Evolutionary conservation across 2,329 filamentous ascomycete genomes (phyloP).

Genomic region (Trichoderma arundinaceum): DNA sequence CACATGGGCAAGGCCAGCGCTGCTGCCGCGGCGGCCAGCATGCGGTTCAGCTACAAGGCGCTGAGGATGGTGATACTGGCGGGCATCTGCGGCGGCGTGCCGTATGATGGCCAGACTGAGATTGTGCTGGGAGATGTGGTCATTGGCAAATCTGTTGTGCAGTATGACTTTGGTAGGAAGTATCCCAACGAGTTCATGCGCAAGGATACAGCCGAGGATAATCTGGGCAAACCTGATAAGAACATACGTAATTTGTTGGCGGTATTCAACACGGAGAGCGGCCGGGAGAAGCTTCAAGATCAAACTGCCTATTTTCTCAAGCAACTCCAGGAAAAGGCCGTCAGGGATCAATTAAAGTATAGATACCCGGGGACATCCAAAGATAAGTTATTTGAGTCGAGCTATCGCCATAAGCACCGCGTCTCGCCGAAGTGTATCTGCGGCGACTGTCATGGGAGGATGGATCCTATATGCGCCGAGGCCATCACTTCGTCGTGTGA

Average conservation of each 20-base stretch:
- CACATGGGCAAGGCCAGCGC: conserved; percentile 32
- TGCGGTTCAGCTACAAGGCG: conserved; percentile 40
- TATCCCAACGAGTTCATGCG: conserved; percentile 36
- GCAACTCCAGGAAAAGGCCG: conserved; percentile 25
- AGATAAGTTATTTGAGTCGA: conserved; percentile 42
- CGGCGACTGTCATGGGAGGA: conserved; percentile 1
- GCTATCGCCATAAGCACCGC: conserved; percentile 44
- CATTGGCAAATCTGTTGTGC: conserved; percentile 40
- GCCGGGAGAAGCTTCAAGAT: conserved; percentile 9
- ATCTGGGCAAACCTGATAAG: conserved; percentile 36
- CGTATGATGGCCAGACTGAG: conserved; percentile 33
- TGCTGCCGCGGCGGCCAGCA: conserved; percentile 33
- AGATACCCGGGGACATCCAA: conserved; percentile 38
- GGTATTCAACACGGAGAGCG: conserved; percentile 33
- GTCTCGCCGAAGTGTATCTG: conserved; percentile 20
- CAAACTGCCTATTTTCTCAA: conserved; percentile 30
- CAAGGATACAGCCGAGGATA: conserved; percentile 39
- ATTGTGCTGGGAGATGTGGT: conserved; percentile 43
- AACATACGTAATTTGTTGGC: conserved; percentile 40
- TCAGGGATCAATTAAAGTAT: conserved; percentile 32
- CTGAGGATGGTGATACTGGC: conserved; percentile 43
- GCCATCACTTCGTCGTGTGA: conserved; percentile 30
- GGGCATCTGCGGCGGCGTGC: conserved; percentile 47
- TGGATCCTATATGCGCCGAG: conserved; percentile 27
- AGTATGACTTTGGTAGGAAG: conserved; percentile 41